These are phyloP conservation scores for Telopea speciosissima DNA, from an alignment of 177 flowering plant species.

Conservation along the genomic window DNA sequence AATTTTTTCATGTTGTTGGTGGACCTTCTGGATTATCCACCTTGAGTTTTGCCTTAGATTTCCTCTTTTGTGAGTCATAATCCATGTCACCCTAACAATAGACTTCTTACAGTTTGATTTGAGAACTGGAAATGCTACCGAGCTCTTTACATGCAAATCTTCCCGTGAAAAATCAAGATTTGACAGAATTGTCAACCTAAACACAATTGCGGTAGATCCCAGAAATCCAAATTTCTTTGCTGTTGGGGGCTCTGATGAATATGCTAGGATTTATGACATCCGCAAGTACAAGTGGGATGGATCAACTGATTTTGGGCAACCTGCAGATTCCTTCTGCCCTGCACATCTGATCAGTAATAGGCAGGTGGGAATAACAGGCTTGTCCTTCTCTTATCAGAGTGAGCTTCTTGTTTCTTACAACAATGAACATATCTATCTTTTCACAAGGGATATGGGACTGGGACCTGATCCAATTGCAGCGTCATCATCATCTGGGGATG, in stretches of 20 bases:
- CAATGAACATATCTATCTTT: slow-evolving; percentile 77
- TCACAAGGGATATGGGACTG: slow-evolving; percentile 64
- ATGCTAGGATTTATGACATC: slow-evolving; percentile 78
- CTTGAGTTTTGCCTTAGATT: neutral
- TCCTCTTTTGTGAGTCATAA: neutral
- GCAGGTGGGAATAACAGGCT: slow-evolving; percentile 74
- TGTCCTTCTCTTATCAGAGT: slow-evolving; percentile 86
- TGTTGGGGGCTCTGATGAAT: slow-evolving; percentile 81
- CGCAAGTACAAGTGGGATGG: slow-evolving; percentile 66
- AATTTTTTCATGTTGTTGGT: neutral
- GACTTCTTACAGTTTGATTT: slow-evolving; percentile 69
- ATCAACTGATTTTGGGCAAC: slow-evolving; percentile 54
- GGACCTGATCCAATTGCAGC: slow-evolving; percentile 50
- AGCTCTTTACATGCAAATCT: slow-evolving; percentile 70
- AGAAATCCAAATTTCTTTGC: slow-evolving; percentile 83
- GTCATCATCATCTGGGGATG: slow-evolving; percentile 27
- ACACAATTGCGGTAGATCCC: slow-evolving; percentile 85
- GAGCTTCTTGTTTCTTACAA: slow-evolving; percentile 91
- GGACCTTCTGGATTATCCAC: neutral
- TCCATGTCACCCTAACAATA: neutral
- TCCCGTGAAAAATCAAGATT: slow-evolving; percentile 23
- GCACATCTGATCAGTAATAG: slow-evolving; percentile 54
- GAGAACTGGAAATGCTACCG: slow-evolving; percentile 52
- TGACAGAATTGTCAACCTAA: slow-evolving; percentile 37
- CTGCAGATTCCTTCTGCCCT: slow-evolving; percentile 73